phyloP scores from a whole-genome alignment of 1,139 yeast genomes.

The Taphrina pruni region DNA sequence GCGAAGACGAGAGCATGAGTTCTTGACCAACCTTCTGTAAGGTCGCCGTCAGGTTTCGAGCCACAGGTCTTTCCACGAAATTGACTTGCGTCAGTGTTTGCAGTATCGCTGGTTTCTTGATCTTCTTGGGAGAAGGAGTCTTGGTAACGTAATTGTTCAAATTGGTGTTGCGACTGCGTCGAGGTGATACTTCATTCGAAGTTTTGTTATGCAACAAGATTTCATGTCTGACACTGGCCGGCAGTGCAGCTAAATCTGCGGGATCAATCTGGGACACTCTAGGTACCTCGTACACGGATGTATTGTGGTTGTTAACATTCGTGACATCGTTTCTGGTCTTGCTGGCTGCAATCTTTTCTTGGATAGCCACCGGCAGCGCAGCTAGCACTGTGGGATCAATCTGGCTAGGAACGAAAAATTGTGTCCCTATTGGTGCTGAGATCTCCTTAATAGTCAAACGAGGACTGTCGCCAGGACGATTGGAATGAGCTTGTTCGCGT shows the following conservation, averaged over 20 bases:
- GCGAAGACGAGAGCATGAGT: slow-evolving; percentile 18
- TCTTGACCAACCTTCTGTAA: slow-evolving; percentile 7
- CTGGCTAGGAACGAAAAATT: slow-evolving; percentile 40
- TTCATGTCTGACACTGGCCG: slow-evolving; percentile 49
- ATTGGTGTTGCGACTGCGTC: slow-evolving; percentile 16
- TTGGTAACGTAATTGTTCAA: slow-evolving; percentile 4
- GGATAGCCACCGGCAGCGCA: slow-evolving; percentile 44
- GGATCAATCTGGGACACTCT: slow-evolving; percentile 49
- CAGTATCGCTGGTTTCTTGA: background rate
- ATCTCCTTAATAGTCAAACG: background rate
- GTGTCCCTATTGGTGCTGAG: slow-evolving; percentile 10
- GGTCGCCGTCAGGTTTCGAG: slow-evolving; percentile 18
- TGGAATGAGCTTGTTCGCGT: background rate
- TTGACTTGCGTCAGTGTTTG: slow-evolving; percentile 28
- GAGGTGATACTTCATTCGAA: slow-evolving; percentile 5
- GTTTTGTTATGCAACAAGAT: slow-evolving; percentile 32
- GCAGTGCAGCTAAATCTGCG: slow-evolving; percentile 51
- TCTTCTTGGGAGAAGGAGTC: slow-evolving; percentile 26
- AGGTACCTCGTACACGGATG: slow-evolving; percentile 27
- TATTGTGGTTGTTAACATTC: background rate
- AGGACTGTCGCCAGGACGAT: background rate
- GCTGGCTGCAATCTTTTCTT: slow-evolving; percentile 20
- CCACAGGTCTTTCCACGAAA: slow-evolving; percentile 26
- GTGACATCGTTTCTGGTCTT: background rate
- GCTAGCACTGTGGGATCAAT: slow-evolving; percentile 41